These are phyloP conservation scores for Myxozyma vanderwaltii DNA, from an alignment of 805 yeast species.

Conservation along the genomic window DNA sequence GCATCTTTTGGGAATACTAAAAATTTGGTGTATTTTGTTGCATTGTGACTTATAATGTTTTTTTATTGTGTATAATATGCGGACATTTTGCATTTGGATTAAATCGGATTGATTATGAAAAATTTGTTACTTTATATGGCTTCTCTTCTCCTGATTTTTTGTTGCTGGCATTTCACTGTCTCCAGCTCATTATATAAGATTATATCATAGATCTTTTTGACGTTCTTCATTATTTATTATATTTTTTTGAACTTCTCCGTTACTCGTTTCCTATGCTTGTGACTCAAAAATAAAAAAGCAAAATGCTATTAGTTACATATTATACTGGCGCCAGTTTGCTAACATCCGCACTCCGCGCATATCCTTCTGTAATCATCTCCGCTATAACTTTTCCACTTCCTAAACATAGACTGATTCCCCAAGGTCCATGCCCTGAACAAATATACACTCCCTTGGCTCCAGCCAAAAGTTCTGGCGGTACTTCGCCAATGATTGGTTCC, in stretches of 20 bases:
- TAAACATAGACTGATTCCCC: constrained; percentile 91
- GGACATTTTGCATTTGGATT: constrained; percentile 9
- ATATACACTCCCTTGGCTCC: constrained; percentile 30
- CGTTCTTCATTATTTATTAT: no score
- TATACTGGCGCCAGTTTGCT: constrained; percentile 14
- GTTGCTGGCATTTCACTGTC: not conserved
- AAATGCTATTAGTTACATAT: no score
- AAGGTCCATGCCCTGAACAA: constrained; percentile 78
- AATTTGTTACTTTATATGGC: not conserved
- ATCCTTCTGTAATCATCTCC: constrained; percentile 71
- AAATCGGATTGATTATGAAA: not conserved
- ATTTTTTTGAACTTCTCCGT: no score
- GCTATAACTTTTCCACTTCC: constrained; percentile 82
- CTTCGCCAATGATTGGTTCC: constrained; percentile 31
- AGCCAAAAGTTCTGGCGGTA: constrained; percentile 19
- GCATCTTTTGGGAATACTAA: not conserved
- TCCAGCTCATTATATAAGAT: not conserved
- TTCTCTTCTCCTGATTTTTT: no score
- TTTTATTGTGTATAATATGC: not conserved
- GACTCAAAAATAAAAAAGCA: no score
- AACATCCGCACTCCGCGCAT: constrained; percentile 29
- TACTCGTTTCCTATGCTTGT: no score
- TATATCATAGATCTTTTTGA: no score
- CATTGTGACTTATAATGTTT: not conserved
- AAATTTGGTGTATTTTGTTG: not conserved